These are phyloP conservation scores for Clonostachys sp. DNA, from an alignment of 2,329 filamentous ascomycete species.

Conservation along the genomic window DNA sequence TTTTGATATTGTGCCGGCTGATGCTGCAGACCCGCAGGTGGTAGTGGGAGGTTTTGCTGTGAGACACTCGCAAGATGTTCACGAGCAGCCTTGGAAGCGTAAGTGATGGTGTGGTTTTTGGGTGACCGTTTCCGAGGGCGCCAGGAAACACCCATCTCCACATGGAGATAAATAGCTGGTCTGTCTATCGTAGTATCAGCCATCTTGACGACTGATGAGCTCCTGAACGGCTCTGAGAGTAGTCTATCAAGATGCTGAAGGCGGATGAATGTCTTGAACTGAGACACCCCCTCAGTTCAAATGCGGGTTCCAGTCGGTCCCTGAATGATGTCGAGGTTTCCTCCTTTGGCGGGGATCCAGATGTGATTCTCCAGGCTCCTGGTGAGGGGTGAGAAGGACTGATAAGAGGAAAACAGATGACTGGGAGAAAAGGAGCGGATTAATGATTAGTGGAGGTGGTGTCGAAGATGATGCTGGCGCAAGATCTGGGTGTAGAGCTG, in stretches of 20 bases:
- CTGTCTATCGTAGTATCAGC: conserved; percentile 6
- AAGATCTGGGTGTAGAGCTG: no score
- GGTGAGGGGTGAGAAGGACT: no score
- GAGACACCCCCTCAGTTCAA: no score
- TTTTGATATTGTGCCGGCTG: conserved; percentile 7
- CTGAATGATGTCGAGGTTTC: no score
- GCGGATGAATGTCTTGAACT: neutral
- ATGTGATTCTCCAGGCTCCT: no score
- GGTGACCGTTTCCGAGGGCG: conserved; percentile 27
- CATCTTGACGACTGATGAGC: conserved; percentile 10
- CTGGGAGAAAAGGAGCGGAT: no score
- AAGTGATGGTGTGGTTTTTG: conserved; percentile 38
- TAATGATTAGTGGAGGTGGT: no score
- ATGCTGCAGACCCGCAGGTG: conserved; percentile 34
- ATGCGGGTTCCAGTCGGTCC: no score
- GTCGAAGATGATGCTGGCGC: no score
- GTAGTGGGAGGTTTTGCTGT: conserved; percentile 37
- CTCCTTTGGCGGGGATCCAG: no score
- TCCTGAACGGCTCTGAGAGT: neutral
- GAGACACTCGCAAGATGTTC: conserved; percentile 35
- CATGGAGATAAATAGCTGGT: conserved; percentile 37
- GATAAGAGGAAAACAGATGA: no score
- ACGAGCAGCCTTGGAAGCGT: conserved; percentile 39
- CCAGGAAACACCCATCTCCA: conserved; percentile 49
- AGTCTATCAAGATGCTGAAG: neutral